These are phyloP conservation scores for Hypoxylon sp. DNA, from an alignment of 2,329 filamentous ascomycete genomes.

Conservation along the genomic window DNA sequence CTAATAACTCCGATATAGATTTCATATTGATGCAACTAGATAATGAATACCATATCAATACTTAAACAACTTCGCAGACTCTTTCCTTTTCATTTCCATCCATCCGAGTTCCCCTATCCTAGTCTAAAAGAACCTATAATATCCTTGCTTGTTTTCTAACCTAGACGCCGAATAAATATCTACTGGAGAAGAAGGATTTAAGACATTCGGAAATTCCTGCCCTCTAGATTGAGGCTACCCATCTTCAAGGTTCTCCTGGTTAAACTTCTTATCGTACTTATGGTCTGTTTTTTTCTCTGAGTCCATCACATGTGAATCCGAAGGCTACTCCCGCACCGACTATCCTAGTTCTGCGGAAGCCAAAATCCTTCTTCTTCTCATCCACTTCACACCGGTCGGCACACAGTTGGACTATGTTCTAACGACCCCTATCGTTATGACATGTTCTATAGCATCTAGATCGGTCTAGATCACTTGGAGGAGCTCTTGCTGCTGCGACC, in stretches of 20 bases:
- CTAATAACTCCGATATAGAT: constrained; percentile 7
- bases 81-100: constrained; percentile 7
- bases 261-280: neutral
- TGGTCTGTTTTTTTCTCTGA: neutral
- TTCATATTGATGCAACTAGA: neutral
- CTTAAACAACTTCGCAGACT: neutral
- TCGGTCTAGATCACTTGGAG: constrained; percentile 26
- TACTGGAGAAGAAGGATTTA: constrained; percentile 23
- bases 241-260: neutral
- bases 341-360: neutral
- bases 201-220: constrained; percentile 30
- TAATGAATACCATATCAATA: neutral
- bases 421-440: neutral
- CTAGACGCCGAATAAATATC: constrained; percentile 11
- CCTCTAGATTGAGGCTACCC: neutral
- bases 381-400: neutral
- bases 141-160: constrained; percentile 7
- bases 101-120: constrained; percentile 3
- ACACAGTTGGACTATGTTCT: neutral
- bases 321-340: neutral
- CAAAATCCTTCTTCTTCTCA: constrained; percentile 1
- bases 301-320: neutral
- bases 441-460: neutral
- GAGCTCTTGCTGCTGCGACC: constrained; percentile 35
- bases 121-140: constrained; percentile 12